Percentiles rank a stretch among this genome's conserved stretches.
phyloP scores from a whole-genome alignment of 2,329 filamentous ascomycete genomes.

The Parastagonospora avenae region DNA sequence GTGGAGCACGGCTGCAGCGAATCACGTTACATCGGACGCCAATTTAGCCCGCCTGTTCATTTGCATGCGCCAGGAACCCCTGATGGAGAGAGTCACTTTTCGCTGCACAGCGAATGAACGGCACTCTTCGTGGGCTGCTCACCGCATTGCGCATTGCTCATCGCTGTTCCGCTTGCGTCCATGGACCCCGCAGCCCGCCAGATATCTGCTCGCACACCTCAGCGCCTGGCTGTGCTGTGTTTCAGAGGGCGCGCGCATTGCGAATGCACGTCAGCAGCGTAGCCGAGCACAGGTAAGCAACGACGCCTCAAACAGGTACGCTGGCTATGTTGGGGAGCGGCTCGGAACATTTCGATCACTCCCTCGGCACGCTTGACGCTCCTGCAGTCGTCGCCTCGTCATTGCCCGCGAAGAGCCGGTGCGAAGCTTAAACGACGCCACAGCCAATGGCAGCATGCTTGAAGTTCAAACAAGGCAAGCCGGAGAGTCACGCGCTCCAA shows the following conservation, averaged over 20 bases:
- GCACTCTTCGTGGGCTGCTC: neutral
- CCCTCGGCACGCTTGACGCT: conserved; percentile 23
- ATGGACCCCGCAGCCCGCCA: too few relatives aligned
- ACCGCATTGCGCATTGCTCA: conserved; percentile 7
- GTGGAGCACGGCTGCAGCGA: neutral
- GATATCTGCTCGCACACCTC: too few relatives aligned
- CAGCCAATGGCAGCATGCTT: conserved; percentile 28
- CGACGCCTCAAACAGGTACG: too few relatives aligned
- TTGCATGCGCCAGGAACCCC: conserved; percentile 31
- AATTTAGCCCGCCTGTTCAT: conserved; percentile 37
- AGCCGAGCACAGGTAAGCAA: neutral
- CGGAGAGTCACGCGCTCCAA: conserved; percentile 42
- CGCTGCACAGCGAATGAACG: neutral
- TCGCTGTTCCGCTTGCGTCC: too few relatives aligned
- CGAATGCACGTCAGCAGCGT: neutral
- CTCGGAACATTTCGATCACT: conserved; percentile 19
- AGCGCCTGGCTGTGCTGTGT: too few relatives aligned
- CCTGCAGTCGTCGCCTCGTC: conserved; percentile 21
- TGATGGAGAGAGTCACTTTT: conserved; percentile 5
- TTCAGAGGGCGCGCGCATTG: too few relatives aligned
- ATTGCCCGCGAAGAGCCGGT: conserved; percentile 24
- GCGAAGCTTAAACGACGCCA: conserved; percentile 31
- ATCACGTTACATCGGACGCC: conserved; percentile 13
- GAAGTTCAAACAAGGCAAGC: conserved; percentile 31
- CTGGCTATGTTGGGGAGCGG: neutral